A percentile compares a stretch with the other conserved stretches of the same genome.
Conservation (phyloP, 345 rosid species). For the Melaleuca alternifolia region DNA sequence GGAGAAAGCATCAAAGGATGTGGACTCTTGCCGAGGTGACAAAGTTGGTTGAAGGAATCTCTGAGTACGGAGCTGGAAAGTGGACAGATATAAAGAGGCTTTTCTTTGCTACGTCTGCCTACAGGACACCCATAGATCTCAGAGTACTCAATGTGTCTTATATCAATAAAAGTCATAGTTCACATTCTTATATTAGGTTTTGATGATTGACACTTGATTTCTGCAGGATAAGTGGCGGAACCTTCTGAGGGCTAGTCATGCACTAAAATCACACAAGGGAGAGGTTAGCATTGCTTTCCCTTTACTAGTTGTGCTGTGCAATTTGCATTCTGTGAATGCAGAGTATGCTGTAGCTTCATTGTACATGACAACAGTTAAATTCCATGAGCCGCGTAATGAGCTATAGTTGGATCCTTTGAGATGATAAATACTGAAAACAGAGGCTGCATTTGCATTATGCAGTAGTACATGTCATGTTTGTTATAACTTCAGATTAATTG, state of each 20-base stretch:
- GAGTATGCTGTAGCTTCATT: background rate
- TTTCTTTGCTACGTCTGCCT: slow-evolving; percentile 45
- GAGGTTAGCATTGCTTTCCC: slow-evolving; percentile 30
- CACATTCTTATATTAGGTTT: background rate
- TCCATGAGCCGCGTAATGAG: background rate
- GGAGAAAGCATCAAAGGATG: slow-evolving; percentile 84
- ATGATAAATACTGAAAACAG: background rate
- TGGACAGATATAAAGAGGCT: slow-evolving; percentile 88
- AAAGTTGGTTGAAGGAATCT: slow-evolving; percentile 76
- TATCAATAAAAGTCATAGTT: background rate
- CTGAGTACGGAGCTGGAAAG: slow-evolving; percentile 76
- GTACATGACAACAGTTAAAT: background rate
- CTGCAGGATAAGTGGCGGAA: slow-evolving; percentile 95
- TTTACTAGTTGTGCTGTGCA: background rate
- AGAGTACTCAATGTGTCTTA: slow-evolving; percentile 39
- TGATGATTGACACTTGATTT: background rate
- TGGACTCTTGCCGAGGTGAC: slow-evolving; percentile 77
- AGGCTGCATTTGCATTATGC: background rate
- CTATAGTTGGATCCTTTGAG: background rate
- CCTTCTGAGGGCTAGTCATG: slow-evolving; percentile 59
- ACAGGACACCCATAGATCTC: slow-evolving; percentile 85
- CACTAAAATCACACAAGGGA: slow-evolving; percentile 17
- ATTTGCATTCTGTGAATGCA: background rate
- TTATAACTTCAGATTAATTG: background rate
- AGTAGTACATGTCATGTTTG: background rate